phyloP scores from a whole-genome alignment of 805 yeast species.

The Saccharomycodes ludwigii region DNA sequence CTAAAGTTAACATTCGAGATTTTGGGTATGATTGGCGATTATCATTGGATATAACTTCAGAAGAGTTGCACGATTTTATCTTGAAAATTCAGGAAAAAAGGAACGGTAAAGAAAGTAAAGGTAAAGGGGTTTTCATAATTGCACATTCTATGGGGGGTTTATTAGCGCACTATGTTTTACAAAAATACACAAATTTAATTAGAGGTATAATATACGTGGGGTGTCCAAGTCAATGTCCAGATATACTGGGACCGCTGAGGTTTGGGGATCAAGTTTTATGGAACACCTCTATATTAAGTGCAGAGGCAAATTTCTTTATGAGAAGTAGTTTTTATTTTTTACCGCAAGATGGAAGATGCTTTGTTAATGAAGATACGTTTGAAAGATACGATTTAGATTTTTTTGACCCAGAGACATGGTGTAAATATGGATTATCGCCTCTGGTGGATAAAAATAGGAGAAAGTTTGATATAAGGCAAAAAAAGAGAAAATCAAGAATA shows the following conservation, averaged over 20 bases:
- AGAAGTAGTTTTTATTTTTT: constrained; percentile 70
- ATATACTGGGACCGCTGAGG: constrained; percentile 75
- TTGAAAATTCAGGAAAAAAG: constrained; percentile 29
- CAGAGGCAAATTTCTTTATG: constrained; percentile 80
- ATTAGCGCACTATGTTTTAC: constrained; percentile 69
- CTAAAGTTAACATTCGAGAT: constrained; percentile 49
- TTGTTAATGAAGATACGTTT: constrained; percentile 46
- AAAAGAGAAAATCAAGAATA: constrained; percentile 1
- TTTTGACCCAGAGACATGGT: constrained; percentile 75
- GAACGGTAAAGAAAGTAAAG: constrained; percentile 26
- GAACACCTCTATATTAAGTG: constrained; percentile 61
- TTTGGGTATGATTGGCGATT: constrained; percentile 95
- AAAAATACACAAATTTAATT: constrained; percentile 51
- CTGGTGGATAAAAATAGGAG: constrained; percentile 35
- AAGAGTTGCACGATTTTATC: constrained; percentile 39
- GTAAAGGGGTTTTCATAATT: constrained; percentile 51
- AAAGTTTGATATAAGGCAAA: constrained; percentile 4
- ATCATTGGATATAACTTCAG: constrained; percentile 43
- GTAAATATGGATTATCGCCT: constrained; percentile 61
- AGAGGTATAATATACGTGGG: constrained; percentile 76
- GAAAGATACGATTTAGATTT: constrained; percentile 56
- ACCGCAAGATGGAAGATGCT: constrained; percentile 66
- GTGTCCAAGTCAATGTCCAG: constrained; percentile 71
- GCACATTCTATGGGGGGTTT: constrained; percentile 96
- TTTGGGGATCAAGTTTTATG: constrained; percentile 71